Conservation (phyloP, 805 yeast species). For the Yamadazyma kitorensis region DNA sequence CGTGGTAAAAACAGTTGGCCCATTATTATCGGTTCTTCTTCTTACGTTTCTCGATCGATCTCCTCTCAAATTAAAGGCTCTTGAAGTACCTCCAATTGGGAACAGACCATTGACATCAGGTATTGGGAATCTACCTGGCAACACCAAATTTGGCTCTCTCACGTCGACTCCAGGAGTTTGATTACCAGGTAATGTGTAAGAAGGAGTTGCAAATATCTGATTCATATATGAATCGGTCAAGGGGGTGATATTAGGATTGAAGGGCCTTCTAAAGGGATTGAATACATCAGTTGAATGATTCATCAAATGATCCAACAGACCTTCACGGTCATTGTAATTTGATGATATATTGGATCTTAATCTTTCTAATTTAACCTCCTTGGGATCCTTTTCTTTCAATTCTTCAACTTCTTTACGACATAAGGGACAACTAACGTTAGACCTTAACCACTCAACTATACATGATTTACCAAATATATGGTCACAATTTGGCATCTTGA, state of each 20-base stretch:
- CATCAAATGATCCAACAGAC: conserved; percentile 22
- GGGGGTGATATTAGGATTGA: conserved; percentile 34
- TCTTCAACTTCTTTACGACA: conserved; percentile 38
- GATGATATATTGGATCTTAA: conserved; percentile 11
- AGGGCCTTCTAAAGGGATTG: conserved; percentile 34
- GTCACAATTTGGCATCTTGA: conserved; percentile 40
- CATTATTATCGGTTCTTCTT: conserved; percentile 1
- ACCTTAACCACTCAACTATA: conserved; percentile 40
- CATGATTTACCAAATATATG: conserved; percentile 42
- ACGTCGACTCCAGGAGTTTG: conserved; percentile 2
- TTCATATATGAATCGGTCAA: conserved; percentile 35
- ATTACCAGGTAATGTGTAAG: conserved; percentile 6
- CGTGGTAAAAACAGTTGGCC: too few relatives aligned
- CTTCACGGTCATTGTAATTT: conserved; percentile 14
- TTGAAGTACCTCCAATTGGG: not conserved
- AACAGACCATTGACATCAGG: conserved; percentile 13
- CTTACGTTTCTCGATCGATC: not conserved
- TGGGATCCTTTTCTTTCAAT: conserved; percentile 16
- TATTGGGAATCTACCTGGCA: conserved; percentile 30
- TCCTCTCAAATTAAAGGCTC: conserved; percentile 2
- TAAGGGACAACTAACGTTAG: conserved; percentile 39
- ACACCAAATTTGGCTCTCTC: conserved; percentile 25
- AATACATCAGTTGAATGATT: conserved; percentile 35
- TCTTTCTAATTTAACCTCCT: conserved; percentile 13
- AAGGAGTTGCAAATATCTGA: conserved; percentile 27